Percentiles rank a stretch among this genome's conserved stretches.
Conservation (phyloP, 768 basidiomycete species). For the Krasilnikovozyma curviuscula region DNA sequence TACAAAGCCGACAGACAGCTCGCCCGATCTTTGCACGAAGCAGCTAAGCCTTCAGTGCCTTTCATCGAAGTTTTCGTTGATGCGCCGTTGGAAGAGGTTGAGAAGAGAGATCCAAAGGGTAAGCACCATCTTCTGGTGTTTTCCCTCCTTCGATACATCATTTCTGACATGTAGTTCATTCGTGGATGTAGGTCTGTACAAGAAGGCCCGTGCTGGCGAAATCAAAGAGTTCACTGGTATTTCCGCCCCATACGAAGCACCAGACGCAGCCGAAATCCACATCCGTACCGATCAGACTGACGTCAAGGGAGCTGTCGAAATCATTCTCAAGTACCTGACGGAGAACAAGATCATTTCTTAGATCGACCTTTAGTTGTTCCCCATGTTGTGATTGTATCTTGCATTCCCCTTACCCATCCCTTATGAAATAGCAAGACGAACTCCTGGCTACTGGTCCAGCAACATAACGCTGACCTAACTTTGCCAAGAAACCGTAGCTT, state of each 20-base stretch:
- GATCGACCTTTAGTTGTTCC: too few species aligned
- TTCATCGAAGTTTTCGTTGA: constrained; percentile 94
- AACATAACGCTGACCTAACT: too few species aligned
- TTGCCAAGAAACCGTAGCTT: too few species aligned
- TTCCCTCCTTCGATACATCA: too few species aligned
- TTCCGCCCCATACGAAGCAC: constrained; percentile 89
- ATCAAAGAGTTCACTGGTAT: constrained; percentile 98
- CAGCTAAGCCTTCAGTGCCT: constrained; percentile 37
- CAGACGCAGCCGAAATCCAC: constrained; percentile 68
- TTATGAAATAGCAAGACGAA: too few species aligned
- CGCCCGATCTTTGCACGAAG: constrained; percentile 63
- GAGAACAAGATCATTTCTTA: constrained; percentile 38
- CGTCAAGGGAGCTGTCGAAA: constrained; percentile 55
- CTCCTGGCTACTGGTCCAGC: too few species aligned
- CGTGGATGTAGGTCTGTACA: too few species aligned
- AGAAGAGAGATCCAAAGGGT: constrained; percentile 90
- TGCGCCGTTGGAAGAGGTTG: constrained; percentile 70
- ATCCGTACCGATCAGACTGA: constrained; percentile 67
- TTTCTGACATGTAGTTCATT: too few species aligned
- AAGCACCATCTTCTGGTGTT: too few species aligned
- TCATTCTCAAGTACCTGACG: constrained; percentile 60
- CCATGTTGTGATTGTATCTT: too few species aligned
- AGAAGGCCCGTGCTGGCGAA: constrained; percentile 83
- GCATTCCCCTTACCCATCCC: too few species aligned
- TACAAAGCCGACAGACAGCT: constrained; percentile 67